Percentiles rank a stretch among this genome's conserved stretches.
Evolutionary conservation across 345 rosid species (phyloP).

Genomic region (Populus pruinosa): DNA sequence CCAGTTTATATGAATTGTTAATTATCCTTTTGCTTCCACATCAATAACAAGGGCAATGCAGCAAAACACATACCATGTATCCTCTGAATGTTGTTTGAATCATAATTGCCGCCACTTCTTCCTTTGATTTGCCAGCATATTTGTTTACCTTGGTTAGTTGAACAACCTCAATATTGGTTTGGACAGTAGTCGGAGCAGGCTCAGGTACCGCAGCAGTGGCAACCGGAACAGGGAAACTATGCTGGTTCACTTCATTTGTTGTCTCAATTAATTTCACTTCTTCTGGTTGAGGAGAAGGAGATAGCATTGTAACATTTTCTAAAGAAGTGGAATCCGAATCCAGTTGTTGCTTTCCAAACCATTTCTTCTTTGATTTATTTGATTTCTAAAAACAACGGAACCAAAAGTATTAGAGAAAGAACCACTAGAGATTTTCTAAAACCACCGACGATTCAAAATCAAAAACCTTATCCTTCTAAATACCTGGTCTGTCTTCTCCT

Average conservation of each 20-base stretch:
- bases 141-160: conserved; percentile 24
- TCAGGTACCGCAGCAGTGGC: conserved; percentile 50
- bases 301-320: conserved; percentile 22
- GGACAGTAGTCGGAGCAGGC: conserved; percentile 26
- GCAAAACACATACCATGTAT: conserved; percentile 50
- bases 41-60: no score
- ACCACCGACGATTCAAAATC: neutral
- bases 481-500: conserved; percentile 53
- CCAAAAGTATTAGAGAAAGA: neutral
- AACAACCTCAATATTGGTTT: conserved; percentile 42
- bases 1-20: no score
- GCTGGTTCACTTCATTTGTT: conserved; percentile 36
- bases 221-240: conserved; percentile 29
- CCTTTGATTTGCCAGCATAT: conserved; percentile 59
- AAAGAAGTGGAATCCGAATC: conserved; percentile 31
- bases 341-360: conserved; percentile 49
- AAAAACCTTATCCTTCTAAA: no score
- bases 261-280: conserved; percentile 48
- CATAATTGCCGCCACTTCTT: conserved; percentile 75
- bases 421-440: neutral
- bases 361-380: conserved; percentile 49
- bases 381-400: neutral
- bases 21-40: no score
- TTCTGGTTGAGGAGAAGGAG: conserved; percentile 33
- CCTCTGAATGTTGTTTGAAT: conserved; percentile 89